Base-by-base conservation (phyloP, 306 rosid genomes). In the Chamaecrista fasciculata region DNA sequence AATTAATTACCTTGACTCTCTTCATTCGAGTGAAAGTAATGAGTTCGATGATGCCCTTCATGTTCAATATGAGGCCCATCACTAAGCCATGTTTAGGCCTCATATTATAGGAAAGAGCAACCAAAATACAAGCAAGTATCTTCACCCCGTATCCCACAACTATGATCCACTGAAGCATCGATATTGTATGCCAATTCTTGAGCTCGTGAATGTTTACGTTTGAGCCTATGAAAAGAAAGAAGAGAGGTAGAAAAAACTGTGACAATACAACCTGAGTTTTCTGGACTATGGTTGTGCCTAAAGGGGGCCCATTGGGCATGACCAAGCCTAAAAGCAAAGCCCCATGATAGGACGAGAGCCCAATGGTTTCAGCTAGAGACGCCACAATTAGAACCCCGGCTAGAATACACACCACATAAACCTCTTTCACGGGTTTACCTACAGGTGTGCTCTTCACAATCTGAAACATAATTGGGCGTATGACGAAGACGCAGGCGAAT, bases 11-110 rank as follows among this genome's bases (percentile, higher is more conserved):
- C 81, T 43, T 1, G 10, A 5, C 0, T 16, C 5, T 4, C 43
- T 8, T 59, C 79, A 81, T 39, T 9, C 57, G 52, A 29, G 25
- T 0, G 4, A 50, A 73, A 43, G 11, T 1, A 42, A 78, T 44
- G 3, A 86, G 43, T 37, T 88, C 81, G 11, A 72, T 48, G 2
- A 84, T 39, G 6, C 91, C 95, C 72, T 71, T 82, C 71, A 72
- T 16, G 71, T 76, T 85, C 77, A 86, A 11, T 6, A 76, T 70
- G 40, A 83, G 47, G 25, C 87, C 83, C 11, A 86, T 78, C 15
- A 83, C 29, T 0, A 71, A 0, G 11, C 83, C 81, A 47, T 76
- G 60, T 68, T n/a, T 77, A 10, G 62, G 37, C 62, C 36, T 76
- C 26, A 85, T 77, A 19, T 76, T 70, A 64, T 82, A 79, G 0